A percentile compares a stretch with the other conserved stretches of the same genome.
These are phyloP conservation scores for Globisporangium camurandrum DNA, from an alignment of 352 stramenopile genomes.

Conservation along the genomic window DNA sequence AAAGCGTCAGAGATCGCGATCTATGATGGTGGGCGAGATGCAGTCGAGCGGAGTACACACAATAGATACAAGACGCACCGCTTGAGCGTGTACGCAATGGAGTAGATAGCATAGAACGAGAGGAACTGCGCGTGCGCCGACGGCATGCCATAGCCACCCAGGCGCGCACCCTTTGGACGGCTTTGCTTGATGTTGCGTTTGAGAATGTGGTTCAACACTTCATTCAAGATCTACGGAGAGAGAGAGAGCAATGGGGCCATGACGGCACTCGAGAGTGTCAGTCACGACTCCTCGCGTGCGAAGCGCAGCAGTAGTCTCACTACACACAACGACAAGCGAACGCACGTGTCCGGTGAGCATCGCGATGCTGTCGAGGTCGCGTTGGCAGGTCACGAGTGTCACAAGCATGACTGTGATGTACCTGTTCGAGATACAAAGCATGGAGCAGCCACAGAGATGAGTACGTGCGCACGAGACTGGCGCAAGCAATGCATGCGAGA, in stretches of 20 bases:
- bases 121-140: slow-evolving; percentile 81
- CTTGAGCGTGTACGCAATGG: slow-evolving; percentile 59
- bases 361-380: slow-evolving; percentile 65
- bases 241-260: no score
- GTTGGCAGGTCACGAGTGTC: slow-evolving; percentile 68
- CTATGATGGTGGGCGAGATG: no score
- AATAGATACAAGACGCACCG: slow-evolving; percentile 19
- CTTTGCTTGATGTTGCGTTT: slow-evolving; percentile 69
- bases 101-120: slow-evolving; percentile 66
- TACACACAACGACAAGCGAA: no score
- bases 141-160: slow-evolving; percentile 65
- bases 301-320: no score
- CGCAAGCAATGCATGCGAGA: not conserved
- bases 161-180: slow-evolving; percentile 52
- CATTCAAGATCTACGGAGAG: slow-evolving; percentile 43
- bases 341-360: slow-evolving; percentile 65
- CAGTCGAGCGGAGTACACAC: not conserved
- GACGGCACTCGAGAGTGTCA: not conserved
- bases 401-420: slow-evolving; percentile 83
- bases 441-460: not conserved
- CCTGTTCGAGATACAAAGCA: slow-evolving; percentile 16
- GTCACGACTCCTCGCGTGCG: no score
- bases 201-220: slow-evolving; percentile 71
- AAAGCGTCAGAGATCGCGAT: no score
- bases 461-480: not conserved